Evolutionary conservation across 495 filamentous ascomycete species (phyloP), one percentile per base, ranked within the genome.

Genomic region (Neurospora sublineolata): DNA sequence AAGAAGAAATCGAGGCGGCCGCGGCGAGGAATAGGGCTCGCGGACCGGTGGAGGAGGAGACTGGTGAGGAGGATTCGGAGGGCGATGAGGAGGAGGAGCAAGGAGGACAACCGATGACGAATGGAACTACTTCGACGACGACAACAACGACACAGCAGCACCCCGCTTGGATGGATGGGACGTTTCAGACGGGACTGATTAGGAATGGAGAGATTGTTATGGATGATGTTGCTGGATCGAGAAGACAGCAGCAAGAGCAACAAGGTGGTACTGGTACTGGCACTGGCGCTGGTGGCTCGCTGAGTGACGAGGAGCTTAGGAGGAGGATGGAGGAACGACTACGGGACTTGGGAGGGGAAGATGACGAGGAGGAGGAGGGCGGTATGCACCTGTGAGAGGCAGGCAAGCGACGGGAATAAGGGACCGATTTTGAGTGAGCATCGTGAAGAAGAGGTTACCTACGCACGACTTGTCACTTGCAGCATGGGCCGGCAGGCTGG

Each of bases 351-450:
- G 69, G 85, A 3, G 75, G 73, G 30, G 75, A 75, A 0, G 79
- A 79, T 12, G 78, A 82, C 39, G 85, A 85, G 37, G 84, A 84
- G 8, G 85, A 89, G 44, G 86, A 85, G 20, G 90, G 33, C 33
- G 33, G 91, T 11, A 83, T 93, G 76, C 88, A 92, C 80, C 80
- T 93, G 70, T 93, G 79, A 86, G 27, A n/a, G 16, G 23, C n/a
- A n/a, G 14, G 23, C n/a, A 20, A 37, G 11, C 7, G 52, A 36
- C 27, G 52, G 12, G 52, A 36, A 18, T 33, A 64, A 18, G 27
- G 27, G 27, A 64, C 27, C 52, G 27, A 36, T n/a, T n/a, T n/a
- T n/a, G n/a, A n/a, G n/a, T n/a, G 52, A 64, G 14, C 23, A 30
- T 18, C 12, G 11, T 33, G 12, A 36, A 60, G 46, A 60, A 36